A percentile compares a stretch with the other conserved stretches of the same genome.
Conservation (phyloP, 2,329 filamentous ascomycete genomes). For the Microdochium trichocladiopsis region DNA sequence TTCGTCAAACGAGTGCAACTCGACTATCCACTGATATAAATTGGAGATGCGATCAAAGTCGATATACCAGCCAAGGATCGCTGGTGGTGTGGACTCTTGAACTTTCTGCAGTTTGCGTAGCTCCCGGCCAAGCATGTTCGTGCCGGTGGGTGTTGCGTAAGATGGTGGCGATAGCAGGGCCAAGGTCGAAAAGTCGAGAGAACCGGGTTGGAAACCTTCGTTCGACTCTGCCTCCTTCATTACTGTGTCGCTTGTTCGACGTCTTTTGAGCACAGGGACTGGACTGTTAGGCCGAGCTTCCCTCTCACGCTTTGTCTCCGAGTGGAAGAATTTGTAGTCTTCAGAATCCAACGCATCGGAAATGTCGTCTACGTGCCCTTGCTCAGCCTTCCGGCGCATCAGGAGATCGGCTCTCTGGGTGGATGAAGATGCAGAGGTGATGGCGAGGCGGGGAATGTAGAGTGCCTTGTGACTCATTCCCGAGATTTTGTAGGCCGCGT, state of each 20-base stretch:
- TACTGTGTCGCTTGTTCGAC: background rate
- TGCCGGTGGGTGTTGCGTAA: conserved; percentile 57
- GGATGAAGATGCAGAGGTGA: conserved; percentile 12
- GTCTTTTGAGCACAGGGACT: no score
- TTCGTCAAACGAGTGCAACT: conserved; percentile 74
- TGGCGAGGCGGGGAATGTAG: conserved; percentile 23
- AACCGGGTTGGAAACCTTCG: conserved; percentile 57
- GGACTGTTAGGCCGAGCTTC: no score
- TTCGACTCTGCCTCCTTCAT: conserved; percentile 7
- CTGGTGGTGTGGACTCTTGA: conserved; percentile 52
- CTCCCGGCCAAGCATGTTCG: conserved; percentile 56
- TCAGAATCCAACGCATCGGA: conserved; percentile 30
- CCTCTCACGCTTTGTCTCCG: background rate
- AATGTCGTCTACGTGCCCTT: conserved; percentile 27
- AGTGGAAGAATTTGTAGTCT: conserved; percentile 1
- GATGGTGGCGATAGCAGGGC: conserved; percentile 57
- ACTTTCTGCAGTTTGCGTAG: conserved; percentile 56
- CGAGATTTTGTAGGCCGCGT: conserved; percentile 5
- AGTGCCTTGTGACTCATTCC: conserved; percentile 8
- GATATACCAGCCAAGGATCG: conserved; percentile 79
- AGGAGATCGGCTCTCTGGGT: background rate
- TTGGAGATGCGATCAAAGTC: conserved; percentile 60
- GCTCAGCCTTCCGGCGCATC: conserved; percentile 4
- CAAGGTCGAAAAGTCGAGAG: conserved; percentile 53
- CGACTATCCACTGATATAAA: conserved; percentile 86